Evolutionary conservation across 148 eudicot genomes (phyloP).

Genomic region (Cornus controversa): DNA sequence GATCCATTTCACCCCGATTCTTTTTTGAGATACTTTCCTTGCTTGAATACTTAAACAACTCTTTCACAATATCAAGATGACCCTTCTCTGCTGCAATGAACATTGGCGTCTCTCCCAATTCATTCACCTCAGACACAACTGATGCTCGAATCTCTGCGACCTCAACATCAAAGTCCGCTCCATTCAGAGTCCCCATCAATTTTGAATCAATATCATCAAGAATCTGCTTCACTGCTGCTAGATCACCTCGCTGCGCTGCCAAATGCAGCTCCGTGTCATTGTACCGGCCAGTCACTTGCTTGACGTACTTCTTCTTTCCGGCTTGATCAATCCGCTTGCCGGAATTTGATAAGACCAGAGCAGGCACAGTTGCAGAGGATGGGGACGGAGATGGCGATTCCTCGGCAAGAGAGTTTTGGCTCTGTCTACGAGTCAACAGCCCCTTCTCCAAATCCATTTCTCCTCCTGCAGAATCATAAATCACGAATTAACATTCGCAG

Average conservation of each 20-base stretch:
- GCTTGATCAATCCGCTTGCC: slow-evolving; percentile 79
- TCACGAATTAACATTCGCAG: background rate
- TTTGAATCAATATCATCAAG: slow-evolving; percentile 52
- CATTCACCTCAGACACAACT: slow-evolving; percentile 73
- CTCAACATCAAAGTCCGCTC: slow-evolving; percentile 62
- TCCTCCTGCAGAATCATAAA: slow-evolving; percentile 19
- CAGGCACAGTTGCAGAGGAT: slow-evolving; percentile 64
- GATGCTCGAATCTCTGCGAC: slow-evolving; percentile 61
- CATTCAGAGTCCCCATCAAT: slow-evolving; percentile 58
- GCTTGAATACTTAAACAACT: slow-evolving; percentile 58
- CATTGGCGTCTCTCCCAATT: slow-evolving; percentile 74
- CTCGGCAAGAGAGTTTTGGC: slow-evolving; percentile 22
- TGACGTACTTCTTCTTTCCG: slow-evolving; percentile 76
- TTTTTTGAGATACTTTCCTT: slow-evolving; percentile 52
- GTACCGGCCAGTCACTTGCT: slow-evolving; percentile 79
- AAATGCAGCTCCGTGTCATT: slow-evolving; percentile 73
- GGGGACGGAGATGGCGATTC: slow-evolving; percentile 47
- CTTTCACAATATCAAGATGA: slow-evolving; percentile 65
- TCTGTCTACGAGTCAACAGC: slow-evolving; percentile 24
- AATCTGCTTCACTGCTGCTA: slow-evolving; percentile 62
- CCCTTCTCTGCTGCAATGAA: slow-evolving; percentile 71
- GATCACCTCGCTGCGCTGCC: slow-evolving; percentile 72
- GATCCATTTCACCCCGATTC: slow-evolving; percentile 58
- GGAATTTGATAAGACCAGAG: slow-evolving; percentile 75
- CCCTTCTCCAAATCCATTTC: slow-evolving; percentile 49